These are phyloP conservation scores for Astathelohania contejeani DNA, from an alignment of 371 early-diverging fungal species.

Conservation along the genomic window DNA sequence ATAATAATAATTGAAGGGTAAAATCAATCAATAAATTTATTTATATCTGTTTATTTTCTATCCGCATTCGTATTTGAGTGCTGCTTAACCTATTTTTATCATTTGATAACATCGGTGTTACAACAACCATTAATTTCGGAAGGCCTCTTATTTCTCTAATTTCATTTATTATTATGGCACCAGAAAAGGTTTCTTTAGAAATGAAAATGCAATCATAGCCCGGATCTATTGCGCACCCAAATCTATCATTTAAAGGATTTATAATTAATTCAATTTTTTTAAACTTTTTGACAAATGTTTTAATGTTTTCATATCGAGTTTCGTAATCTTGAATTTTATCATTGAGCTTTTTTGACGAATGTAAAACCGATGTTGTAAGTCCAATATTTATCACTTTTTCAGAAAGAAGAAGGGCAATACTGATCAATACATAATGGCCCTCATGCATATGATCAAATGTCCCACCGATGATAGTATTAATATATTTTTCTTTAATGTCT, in stretches of 20 bases:
- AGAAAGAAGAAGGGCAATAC: background rate
- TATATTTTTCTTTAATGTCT: background rate
- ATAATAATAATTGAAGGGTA: no score
- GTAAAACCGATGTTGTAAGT: background rate
- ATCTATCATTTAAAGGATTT: background rate
- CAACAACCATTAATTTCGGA: background rate
- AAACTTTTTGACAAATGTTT: background rate
- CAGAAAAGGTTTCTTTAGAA: background rate
- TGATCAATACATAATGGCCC: background rate
- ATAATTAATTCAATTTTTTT: background rate
- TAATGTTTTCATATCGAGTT: background rate
- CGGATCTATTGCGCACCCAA: background rate
- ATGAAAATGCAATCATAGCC: background rate
- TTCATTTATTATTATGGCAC: background rate
- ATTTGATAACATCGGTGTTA: background rate
- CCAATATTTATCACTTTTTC: background rate
- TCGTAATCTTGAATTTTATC: background rate
- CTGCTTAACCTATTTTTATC: background rate
- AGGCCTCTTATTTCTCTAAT: background rate
- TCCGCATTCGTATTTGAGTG: background rate
- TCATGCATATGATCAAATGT: background rate
- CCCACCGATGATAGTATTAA: background rate
- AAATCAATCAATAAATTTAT: no score
- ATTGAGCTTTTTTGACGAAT: background rate
- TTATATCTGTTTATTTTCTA: no score